phyloP scores from a whole-genome alignment of 208 protist genomes.

The Trichomonas vaginalis region DNA sequence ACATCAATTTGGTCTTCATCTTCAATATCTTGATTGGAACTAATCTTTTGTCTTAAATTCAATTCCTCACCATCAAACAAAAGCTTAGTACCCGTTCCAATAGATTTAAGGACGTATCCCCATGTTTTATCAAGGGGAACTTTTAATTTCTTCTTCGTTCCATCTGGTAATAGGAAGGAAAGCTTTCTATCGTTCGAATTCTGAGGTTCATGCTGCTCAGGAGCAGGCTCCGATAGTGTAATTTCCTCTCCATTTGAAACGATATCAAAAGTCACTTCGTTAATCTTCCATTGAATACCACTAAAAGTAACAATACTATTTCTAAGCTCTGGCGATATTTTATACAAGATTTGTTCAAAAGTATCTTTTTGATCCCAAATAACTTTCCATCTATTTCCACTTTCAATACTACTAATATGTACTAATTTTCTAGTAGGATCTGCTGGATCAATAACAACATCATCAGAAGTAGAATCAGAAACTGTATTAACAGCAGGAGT shows the following conservation, averaged over 20 bases:
- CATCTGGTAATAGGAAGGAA: background rate
- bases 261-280: background rate
- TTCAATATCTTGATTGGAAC: background rate
- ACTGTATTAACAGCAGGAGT: too few species aligned
- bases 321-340: background rate
- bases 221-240: background rate
- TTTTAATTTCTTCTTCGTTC: background rate
- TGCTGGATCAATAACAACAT: background rate
- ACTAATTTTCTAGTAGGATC: background rate
- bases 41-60: background rate
- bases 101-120: background rate
- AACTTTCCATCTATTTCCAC: background rate
- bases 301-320: background rate
- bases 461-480: background rate
- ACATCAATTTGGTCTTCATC: conserved; percentile 1
- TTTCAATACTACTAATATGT: background rate
- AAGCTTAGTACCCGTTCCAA: background rate
- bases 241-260: background rate
- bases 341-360: background rate
- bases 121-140: background rate
- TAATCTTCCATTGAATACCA: background rate
- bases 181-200: background rate
- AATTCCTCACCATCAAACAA: background rate
- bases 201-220: background rate
- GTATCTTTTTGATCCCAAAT: background rate